phyloP scores from a whole-genome alignment of 225 moss, liverwort and hornwort genomes.

The Sphagnum tenellum region DNA sequence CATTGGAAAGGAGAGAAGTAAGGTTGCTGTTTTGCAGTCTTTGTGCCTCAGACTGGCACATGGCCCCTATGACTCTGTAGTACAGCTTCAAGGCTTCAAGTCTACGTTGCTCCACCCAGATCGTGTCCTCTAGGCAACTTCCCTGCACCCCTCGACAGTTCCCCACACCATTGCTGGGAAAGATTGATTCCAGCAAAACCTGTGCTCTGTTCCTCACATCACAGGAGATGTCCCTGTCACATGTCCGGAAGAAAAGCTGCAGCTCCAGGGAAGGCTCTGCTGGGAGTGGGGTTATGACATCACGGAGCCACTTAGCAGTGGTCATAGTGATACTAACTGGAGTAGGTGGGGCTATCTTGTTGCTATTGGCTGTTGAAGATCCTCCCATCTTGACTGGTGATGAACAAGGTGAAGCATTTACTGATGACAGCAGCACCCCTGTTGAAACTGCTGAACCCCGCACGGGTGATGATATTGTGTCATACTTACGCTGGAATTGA shows the following conservation, averaged over 20 bases:
- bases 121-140: constrained; percentile 46
- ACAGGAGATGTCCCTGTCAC: constrained; percentile 77
- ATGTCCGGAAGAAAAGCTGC: constrained; percentile 64
- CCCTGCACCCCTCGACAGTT: constrained; percentile 54
- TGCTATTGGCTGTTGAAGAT: constrained; percentile 24
- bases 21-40: constrained; percentile 67
- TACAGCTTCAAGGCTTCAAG: constrained; percentile 81
- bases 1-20: constrained; percentile 74
- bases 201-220: constrained; percentile 60
- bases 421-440: constrained; percentile 67
- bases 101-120: constrained; percentile 86
- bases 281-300: constrained; percentile 65
- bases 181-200: constrained; percentile 63
- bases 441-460: constrained; percentile 52
- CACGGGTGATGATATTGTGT: constrained; percentile 65
- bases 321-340: constrained; percentile 98
- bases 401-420: constrained; percentile 60
- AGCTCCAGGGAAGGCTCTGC: constrained; percentile 75
- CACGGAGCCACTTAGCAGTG: constrained; percentile 91
- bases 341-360: constrained; percentile 73
- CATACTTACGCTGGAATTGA: constrained; percentile 75
- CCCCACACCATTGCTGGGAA: constrained; percentile 48
- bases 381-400: constrained; percentile 63
- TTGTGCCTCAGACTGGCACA: constrained; percentile 92
- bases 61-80: constrained; percentile 78